A percentile compares a stretch with the other conserved stretches of the same genome.
Evolutionary conservation across 1,139 yeast genomes (phyloP).

Genomic region (Candida sp.): DNA sequence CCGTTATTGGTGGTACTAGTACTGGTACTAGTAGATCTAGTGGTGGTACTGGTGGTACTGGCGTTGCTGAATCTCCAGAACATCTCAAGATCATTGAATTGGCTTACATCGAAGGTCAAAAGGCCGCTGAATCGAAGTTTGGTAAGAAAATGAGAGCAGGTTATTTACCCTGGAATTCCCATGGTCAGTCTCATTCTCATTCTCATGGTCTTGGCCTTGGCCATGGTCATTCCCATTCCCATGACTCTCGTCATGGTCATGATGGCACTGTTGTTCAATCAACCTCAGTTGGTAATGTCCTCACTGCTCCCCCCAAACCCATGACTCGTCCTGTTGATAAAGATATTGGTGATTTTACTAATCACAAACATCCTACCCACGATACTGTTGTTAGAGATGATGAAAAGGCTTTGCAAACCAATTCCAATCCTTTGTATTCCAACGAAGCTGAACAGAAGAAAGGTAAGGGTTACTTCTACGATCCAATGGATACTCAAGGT

Average conservation of each 20-base stretch:
- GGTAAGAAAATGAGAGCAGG: neutral
- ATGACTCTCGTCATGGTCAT: neutral
- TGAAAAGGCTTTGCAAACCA: constrained; percentile 11
- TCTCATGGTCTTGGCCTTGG: too few species aligned
- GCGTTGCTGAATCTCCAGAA: constrained; percentile 2
- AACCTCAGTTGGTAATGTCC: constrained; percentile 28
- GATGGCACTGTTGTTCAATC: constrained; percentile 10
- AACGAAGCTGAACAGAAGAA: constrained; percentile 23
- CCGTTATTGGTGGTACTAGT: neutral
- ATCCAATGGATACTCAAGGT: constrained; percentile 35
- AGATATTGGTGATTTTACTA: constrained; percentile 32
- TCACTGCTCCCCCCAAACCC: constrained; percentile 28
- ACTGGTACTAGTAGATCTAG: neutral
- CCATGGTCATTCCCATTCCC: neutral
- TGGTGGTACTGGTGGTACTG: neutral
- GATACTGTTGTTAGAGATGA: constrained; percentile 13
- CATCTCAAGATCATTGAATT: neutral
- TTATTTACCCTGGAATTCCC: neutral
- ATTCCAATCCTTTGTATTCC: constrained; percentile 23
- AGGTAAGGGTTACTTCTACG: constrained; percentile 32
- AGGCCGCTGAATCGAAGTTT: neutral
- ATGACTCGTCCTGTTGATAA: constrained; percentile 25
- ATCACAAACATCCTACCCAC: constrained; percentile 28
- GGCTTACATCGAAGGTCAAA: neutral
- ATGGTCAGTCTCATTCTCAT: neutral